Conservation (phyloP, 495 filamentous ascomycete species). For the Acidomyces sp. region DNA sequence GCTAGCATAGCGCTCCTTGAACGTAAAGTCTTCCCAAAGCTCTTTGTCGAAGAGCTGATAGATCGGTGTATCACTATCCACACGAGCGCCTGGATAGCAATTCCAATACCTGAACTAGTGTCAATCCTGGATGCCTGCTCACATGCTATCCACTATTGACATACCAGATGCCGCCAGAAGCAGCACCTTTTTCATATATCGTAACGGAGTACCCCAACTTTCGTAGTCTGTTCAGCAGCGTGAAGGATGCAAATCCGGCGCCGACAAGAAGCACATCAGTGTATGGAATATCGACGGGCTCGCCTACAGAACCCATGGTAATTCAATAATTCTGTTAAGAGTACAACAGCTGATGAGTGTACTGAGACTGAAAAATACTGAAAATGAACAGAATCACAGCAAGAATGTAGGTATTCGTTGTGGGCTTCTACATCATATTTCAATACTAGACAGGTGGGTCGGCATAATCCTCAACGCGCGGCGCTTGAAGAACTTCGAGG, state of each 20-base stretch:
- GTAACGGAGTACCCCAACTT: conserved; percentile 3
- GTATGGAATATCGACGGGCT: conserved; percentile 3
- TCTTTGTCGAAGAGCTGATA: conserved; percentile 29
- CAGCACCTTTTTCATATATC: conserved; percentile 6
- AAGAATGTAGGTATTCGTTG: neutral
- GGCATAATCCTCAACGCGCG: neutral
- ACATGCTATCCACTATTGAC: neutral
- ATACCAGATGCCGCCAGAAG: conserved; percentile 7
- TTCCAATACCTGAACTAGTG: conserved; percentile 22
- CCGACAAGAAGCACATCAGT: conserved; percentile 9
- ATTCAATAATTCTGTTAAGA: conserved; percentile 1
- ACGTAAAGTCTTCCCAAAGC: conserved; percentile 17
- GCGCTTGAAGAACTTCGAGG: neutral
- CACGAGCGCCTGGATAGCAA: conserved; percentile 29
- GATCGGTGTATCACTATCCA: conserved; percentile 26
- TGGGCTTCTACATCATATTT: conserved; percentile 4
- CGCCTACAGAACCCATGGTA: conserved; percentile 9
- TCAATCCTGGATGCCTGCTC: neutral
- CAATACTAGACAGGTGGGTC: neutral
- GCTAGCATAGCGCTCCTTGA: conserved; percentile 18
- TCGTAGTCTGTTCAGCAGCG: conserved; percentile 9
- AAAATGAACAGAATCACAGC: neutral
- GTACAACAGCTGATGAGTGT: neutral
- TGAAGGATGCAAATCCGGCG: conserved; percentile 10
- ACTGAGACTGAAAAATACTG: neutral